Evolutionary conservation across 345 rosid species (phyloP).

Genomic region (Gossypium stocksii): DNA sequence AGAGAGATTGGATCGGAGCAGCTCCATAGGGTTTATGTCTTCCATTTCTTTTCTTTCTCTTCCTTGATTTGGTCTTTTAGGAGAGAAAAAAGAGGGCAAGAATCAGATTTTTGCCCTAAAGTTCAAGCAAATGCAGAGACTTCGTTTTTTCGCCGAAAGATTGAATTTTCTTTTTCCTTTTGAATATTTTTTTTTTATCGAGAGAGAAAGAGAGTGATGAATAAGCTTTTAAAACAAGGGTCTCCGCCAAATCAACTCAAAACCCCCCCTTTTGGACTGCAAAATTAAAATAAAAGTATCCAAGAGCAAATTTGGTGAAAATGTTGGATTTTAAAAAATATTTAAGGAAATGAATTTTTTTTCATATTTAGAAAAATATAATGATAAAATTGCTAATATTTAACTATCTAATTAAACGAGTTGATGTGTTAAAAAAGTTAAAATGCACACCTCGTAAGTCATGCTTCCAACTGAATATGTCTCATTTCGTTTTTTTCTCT

Average conservation of each 20-base stretch:
- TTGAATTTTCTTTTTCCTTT: background rate
- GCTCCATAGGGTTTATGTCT: slow-evolving; percentile 56
- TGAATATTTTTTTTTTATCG: background rate
- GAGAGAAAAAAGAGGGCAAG: background rate
- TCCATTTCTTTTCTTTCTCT: background rate
- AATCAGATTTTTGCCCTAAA: slow-evolving; percentile 18
- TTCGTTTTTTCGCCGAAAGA: background rate
- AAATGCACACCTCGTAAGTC: fast-evolving
- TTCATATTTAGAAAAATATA: too few relatives aligned
- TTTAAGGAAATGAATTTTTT: too few relatives aligned
- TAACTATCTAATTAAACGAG: too few relatives aligned
- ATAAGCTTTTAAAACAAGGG: background rate
- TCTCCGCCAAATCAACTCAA: background rate
- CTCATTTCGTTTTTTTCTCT: too few relatives aligned
- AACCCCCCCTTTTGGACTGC: background rate
- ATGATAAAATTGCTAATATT: too few relatives aligned
- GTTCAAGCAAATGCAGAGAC: background rate
- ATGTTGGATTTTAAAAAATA: too few relatives aligned
- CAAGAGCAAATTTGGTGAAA: too few relatives aligned
- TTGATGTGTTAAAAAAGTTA: too few relatives aligned
- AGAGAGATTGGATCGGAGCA: slow-evolving; percentile 87
- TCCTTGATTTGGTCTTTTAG: background rate
- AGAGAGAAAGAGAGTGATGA: background rate
- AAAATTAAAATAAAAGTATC: too few relatives aligned
- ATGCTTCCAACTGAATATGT: too few relatives aligned